A percentile compares a stretch with the other conserved stretches of the same genome.
phyloP scores from a whole-genome alignment of 2,329 filamentous ascomycete genomes.

The Plectosphaerella sp. region DNA sequence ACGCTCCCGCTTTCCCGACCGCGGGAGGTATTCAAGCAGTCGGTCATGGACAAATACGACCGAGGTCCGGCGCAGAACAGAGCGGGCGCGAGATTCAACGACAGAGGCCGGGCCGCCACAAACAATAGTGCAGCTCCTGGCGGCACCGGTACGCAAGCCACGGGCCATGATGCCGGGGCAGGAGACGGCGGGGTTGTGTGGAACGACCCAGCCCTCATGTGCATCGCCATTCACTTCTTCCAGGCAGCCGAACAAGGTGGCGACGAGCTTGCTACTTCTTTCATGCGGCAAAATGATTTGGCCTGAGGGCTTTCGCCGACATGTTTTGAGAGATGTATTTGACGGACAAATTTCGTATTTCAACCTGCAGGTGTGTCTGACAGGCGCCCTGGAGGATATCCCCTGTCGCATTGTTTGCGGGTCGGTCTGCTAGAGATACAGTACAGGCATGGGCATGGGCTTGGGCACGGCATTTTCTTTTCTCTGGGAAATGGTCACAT shows the following conservation, averaged over 20 bases:
- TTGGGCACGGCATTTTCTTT: too few relatives aligned
- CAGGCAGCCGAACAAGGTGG: conserved; percentile 81
- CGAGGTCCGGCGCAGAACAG: conserved; percentile 21
- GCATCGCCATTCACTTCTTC: conserved; percentile 96
- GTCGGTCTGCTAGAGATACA: too few relatives aligned
- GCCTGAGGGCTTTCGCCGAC: background rate
- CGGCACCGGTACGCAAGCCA: conserved; percentile 20
- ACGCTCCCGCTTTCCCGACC: conserved; percentile 81
- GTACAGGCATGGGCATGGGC: too few relatives aligned
- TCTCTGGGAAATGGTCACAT: too few relatives aligned
- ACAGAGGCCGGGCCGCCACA: conserved; percentile 4
- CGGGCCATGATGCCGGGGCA: conserved; percentile 20
- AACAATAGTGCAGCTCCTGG: conserved; percentile 2
- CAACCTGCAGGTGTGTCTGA: too few relatives aligned
- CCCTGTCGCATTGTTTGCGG: too few relatives aligned
- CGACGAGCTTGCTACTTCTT: conserved; percentile 77
- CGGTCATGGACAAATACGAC: conserved; percentile 70
- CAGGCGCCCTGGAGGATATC: too few relatives aligned
- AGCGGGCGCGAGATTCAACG: conserved; percentile 9
- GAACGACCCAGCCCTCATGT: conserved; percentile 85
- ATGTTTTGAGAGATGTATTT: too few relatives aligned
- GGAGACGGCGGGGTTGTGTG: conserved; percentile 46
- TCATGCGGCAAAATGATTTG: conserved; percentile 63
- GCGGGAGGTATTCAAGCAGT: conserved; percentile 84
- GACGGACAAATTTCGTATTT: too few relatives aligned